A percentile compares a stretch with the other conserved stretches of the same genome.
Evolutionary conservation across 2,329 filamentous ascomycete species (phyloP).

Genomic region (Botrytis aclada): DNA sequence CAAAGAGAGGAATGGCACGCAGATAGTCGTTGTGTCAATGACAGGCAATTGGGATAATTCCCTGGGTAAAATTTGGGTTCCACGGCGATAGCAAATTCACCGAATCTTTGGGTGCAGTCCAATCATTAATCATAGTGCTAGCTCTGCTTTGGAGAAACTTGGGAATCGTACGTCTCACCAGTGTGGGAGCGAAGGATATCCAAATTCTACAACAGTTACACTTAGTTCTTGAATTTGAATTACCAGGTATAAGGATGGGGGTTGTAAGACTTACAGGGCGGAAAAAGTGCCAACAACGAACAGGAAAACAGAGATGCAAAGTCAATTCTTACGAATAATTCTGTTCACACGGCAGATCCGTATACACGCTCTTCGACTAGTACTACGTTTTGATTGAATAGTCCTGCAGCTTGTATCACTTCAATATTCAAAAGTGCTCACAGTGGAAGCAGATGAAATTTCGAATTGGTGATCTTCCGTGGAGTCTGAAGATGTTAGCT

Average conservation of each 20-base stretch:
- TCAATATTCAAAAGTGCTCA: background rate
- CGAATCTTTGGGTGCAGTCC: conserved; percentile 1
- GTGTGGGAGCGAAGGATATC: background rate
- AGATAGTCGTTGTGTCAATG: conserved; percentile 57
- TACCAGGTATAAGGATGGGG: background rate
- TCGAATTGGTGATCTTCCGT: background rate
- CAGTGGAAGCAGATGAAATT: background rate
- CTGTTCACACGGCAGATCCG: background rate
- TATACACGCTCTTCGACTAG: background rate
- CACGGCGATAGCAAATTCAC: conserved; percentile 1
- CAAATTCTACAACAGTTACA: background rate
- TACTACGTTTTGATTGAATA: background rate
- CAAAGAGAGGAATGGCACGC: conserved; percentile 45
- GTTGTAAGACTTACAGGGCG: background rate
- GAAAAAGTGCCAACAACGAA: background rate
- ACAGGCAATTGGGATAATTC: background rate
- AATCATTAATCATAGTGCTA: background rate
- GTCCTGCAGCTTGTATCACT: conserved; percentile 6
- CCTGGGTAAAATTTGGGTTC: background rate
- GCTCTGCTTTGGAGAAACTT: background rate
- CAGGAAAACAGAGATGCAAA: background rate
- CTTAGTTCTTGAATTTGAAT: background rate
- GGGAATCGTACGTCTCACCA: background rate
- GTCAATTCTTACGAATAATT: background rate
- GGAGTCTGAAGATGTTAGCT: background rate